These are phyloP conservation scores for Diutina neorugosa DNA, from an alignment of 1,139 yeast genomes.

Conservation along the genomic window DNA sequence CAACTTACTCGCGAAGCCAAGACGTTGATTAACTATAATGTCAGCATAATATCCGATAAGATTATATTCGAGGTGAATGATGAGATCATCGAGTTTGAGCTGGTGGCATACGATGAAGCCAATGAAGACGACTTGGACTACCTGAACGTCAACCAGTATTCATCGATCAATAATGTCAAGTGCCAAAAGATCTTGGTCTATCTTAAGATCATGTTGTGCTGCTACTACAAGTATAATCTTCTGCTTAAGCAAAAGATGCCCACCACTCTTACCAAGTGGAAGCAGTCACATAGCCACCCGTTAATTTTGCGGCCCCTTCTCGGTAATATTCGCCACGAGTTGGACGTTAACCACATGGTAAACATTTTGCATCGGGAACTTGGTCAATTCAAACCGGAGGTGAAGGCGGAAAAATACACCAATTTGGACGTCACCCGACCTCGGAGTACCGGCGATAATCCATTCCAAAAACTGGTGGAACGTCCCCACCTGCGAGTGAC, in stretches of 20 bases:
- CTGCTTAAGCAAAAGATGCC: slow-evolving; percentile 34
- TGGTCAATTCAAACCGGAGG: slow-evolving; percentile 10
- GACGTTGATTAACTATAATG: slow-evolving; percentile 58
- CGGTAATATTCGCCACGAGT: slow-evolving; percentile 57
- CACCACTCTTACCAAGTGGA: slow-evolving; percentile 40
- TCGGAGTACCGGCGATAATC: slow-evolving; percentile 12
- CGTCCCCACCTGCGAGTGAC: slow-evolving; percentile 20
- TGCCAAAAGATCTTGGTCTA: slow-evolving; percentile 44
- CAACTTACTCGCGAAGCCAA: slow-evolving; percentile 71
- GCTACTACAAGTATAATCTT: slow-evolving; percentile 42
- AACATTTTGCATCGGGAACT: slow-evolving; percentile 21
- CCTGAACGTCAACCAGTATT: slow-evolving; percentile 19
- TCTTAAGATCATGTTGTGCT: slow-evolving; percentile 48
- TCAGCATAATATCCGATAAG: slow-evolving; percentile 51
- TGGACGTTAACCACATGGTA: slow-evolving; percentile 30
- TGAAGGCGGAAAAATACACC: slow-evolving; percentile 15
- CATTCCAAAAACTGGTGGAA: slow-evolving; percentile 29
- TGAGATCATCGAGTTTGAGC: slow-evolving; percentile 60
- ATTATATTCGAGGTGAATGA: slow-evolving; percentile 53
- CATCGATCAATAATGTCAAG: slow-evolving; percentile 23
- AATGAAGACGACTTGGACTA: slow-evolving; percentile 27
- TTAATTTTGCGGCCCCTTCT: slow-evolving; percentile 52
- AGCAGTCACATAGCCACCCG: slow-evolving; percentile 34
- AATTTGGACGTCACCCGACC: slow-evolving; percentile 11
- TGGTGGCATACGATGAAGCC: slow-evolving; percentile 37